These are phyloP conservation scores for Zanthoxylum bungeanum DNA, from an alignment of 345 rosid species.

Conservation along the genomic window DNA sequence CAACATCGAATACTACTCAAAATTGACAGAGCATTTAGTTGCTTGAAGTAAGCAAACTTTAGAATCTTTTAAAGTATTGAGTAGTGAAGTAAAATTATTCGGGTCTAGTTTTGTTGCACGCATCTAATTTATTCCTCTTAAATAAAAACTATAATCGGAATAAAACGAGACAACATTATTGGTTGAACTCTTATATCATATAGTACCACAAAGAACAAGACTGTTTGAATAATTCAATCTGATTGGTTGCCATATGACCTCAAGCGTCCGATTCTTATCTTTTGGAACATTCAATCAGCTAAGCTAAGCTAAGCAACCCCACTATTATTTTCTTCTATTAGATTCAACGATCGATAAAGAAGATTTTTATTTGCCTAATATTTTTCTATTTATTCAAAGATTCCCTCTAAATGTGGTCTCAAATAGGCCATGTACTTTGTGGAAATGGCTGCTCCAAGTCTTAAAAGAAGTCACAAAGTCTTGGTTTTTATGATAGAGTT, in stretches of 20 bases:
- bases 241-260: slow-evolving; percentile 3
- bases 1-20: too few species aligned
- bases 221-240: background rate
- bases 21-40: too few species aligned
- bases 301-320: background rate
- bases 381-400: slow-evolving; percentile 1
- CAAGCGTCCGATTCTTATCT: slow-evolving; percentile 26
- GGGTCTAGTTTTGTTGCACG: background rate
- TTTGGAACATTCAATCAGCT: slow-evolving; percentile 10
- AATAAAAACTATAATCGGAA: background rate
- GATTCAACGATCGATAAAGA: slow-evolving; percentile 17
- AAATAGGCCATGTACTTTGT: background rate
- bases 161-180: background rate
- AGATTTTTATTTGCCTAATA: background rate
- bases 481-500: background rate
- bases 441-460: background rate
- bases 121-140: background rate
- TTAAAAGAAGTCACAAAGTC: background rate
- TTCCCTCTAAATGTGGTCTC: slow-evolving; percentile 18
- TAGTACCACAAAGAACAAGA: slow-evolving; percentile 1
- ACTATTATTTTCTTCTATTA: background rate
- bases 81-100: background rate
- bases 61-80: background rate
- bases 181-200: background rate
- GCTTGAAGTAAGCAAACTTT: background rate